phyloP scores from a whole-genome alignment of 148 eudicot genomes.

The Vaccinium vitisidaea region DNA sequence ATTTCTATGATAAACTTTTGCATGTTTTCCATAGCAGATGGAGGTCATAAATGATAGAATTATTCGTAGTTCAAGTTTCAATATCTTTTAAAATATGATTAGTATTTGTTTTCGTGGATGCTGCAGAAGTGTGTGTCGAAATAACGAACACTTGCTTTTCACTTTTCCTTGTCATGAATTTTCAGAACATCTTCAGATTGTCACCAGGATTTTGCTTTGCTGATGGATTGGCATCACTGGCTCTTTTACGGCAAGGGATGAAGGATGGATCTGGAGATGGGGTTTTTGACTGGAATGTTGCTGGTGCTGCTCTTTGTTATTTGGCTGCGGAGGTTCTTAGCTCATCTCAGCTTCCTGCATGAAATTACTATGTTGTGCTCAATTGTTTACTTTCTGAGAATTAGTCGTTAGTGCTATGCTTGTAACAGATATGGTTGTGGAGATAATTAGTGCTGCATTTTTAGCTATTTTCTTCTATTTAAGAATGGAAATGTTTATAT shows the following conservation, averaged over 20 bases:
- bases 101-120: not conserved
- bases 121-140: not conserved
- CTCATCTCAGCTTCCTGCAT: slow-evolving; percentile 19
- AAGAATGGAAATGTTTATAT: not conserved
- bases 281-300: slow-evolving; percentile 85
- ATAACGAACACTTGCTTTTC: not conserved
- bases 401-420: not conserved
- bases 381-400: not conserved
- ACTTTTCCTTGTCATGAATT: slow-evolving; percentile 22
- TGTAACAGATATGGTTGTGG: not conserved
- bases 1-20: not conserved
- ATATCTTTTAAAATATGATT: not conserved
- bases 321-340: slow-evolving; percentile 77
- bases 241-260: slow-evolving; percentile 93
- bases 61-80: not conserved
- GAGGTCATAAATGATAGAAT: not conserved
- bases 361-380: not conserved
- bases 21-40: not conserved
- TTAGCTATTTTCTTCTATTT: not conserved
- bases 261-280: slow-evolving; percentile 68
- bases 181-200: slow-evolving; percentile 83
- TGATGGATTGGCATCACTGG: slow-evolving; percentile 95
- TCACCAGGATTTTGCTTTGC: slow-evolving; percentile 99
- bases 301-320: slow-evolving; percentile 91
- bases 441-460: slow-evolving; percentile 13